A percentile compares a stretch with the other conserved stretches of the same genome.
Conservation (phyloP, 805 yeast genomes). For the Candida krabiensis region DNA sequence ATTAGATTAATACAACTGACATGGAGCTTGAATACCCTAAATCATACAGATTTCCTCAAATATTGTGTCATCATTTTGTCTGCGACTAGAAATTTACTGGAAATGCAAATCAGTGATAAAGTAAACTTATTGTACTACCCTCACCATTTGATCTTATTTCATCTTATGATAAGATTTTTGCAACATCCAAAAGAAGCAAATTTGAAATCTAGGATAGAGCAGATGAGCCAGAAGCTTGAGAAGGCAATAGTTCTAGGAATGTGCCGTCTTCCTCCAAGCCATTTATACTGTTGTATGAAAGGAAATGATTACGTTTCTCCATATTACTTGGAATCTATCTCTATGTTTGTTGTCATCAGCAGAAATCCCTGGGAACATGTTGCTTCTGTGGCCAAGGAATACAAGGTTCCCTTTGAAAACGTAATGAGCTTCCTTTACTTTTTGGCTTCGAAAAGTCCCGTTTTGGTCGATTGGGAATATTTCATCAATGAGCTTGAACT, state of each 20-base stretch:
- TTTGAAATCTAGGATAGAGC: conserved; percentile 6
- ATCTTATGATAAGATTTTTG: conserved; percentile 17
- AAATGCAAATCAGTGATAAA: conserved; percentile 7
- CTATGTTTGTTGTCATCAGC: conserved; percentile 18
- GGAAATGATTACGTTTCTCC: conserved; percentile 10
- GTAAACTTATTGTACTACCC: conserved; percentile 21
- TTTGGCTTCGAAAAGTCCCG: conserved; percentile 22
- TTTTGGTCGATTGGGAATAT: conserved; percentile 33
- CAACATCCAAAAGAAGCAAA: conserved; percentile 6
- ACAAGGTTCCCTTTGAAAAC: conserved; percentile 14
- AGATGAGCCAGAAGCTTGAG: conserved; percentile 3
- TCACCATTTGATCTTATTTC: conserved; percentile 21
- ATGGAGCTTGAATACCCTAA: conserved; percentile 21
- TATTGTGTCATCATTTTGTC: conserved; percentile 19
- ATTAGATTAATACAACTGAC: conserved; percentile 25
- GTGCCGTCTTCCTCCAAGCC: conserved; percentile 18
- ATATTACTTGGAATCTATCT: conserved; percentile 23
- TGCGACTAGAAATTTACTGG: conserved; percentile 11
- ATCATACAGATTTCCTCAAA: conserved; percentile 9
- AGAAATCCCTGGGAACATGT: conserved; percentile 30
- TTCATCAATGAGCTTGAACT: conserved; percentile 23
- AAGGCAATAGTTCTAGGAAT: conserved; percentile 15
- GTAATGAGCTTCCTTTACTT: conserved; percentile 27
- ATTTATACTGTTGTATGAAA: conserved; percentile 14
- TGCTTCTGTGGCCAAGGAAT: conserved; percentile 11